Evolutionary conservation across 225 moss, liverwort and hornwort genomes (phyloP).

Genomic region (Lunularia cruciata): DNA sequence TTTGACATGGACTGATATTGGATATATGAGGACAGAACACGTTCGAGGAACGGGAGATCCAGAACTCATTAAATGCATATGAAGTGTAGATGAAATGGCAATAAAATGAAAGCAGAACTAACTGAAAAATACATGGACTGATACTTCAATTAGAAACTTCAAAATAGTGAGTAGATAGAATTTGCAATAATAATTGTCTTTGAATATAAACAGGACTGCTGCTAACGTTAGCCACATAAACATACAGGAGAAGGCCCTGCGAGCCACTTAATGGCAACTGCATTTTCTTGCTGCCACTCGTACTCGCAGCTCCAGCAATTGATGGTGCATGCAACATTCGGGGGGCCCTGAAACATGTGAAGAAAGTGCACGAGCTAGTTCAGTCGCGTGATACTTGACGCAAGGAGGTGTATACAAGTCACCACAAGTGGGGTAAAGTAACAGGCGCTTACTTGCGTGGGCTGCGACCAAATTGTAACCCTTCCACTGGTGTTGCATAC

Average conservation of each 20-base stretch:
- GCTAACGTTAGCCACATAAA: too few species aligned
- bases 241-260: conserved; percentile 71
- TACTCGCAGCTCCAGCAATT: conserved; percentile 98
- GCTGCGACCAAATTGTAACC: conserved; percentile 90
- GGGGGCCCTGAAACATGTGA: conserved; percentile 53
- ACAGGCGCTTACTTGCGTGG: conserved; percentile 57
- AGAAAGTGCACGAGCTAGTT: not conserved
- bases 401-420: not conserved
- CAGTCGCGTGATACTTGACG: not conserved
- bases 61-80: too few species aligned
- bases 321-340: conserved; percentile 73
- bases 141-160: not conserved
- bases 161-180: too few species aligned
- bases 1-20: too few species aligned
- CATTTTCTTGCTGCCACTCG: conserved; percentile 92
- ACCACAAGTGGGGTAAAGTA: not conserved
- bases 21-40: too few species aligned
- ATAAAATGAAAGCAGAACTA: too few species aligned
- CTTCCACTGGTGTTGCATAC: conserved; percentile 76
- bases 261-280: conserved; percentile 80
- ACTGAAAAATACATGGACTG: too few species aligned
- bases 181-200: too few species aligned
- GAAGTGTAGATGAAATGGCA: too few species aligned
- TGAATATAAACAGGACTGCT: too few species aligned
- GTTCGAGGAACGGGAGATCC: too few species aligned